Conservation (phyloP, 768 basidiomycete genomes). For the Cystobasidium onofrii region DNA sequence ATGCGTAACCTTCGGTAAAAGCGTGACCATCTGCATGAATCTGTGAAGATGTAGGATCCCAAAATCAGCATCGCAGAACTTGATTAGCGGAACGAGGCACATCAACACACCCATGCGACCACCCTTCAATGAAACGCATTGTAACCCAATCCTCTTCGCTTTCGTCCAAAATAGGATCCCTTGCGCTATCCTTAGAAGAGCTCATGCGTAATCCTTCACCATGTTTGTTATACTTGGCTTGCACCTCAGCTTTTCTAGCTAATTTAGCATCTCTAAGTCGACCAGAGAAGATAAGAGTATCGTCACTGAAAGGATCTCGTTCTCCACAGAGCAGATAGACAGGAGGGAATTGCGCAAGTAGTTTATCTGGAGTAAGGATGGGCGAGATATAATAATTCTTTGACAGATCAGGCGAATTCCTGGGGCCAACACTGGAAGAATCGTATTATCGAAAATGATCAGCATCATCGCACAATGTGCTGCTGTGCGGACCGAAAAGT, state of each 20-base stretch:
- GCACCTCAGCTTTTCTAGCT: conserved; percentile 65
- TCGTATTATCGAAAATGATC: neutral
- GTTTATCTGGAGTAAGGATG: conserved; percentile 69
- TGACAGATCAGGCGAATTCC: conserved; percentile 84
- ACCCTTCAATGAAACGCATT: conserved; percentile 66
- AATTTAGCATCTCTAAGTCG: conserved; percentile 91
- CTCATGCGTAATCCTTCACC: conserved; percentile 39
- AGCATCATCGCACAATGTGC: too few relatives aligned
- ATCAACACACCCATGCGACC: conserved; percentile 79
- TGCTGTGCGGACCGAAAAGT: too few relatives aligned
- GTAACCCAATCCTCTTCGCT: conserved; percentile 83
- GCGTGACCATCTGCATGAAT: conserved; percentile 70
- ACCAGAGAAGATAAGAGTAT: conserved; percentile 92
- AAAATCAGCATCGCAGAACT: neutral
- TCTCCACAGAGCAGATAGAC: conserved; percentile 62
- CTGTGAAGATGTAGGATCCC: neutral
- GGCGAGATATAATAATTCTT: conserved; percentile 95
- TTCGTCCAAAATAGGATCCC: conserved; percentile 51
- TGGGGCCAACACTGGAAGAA: conserved; percentile 81
- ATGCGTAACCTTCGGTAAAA: conserved; percentile 71
- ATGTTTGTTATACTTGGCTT: conserved; percentile 55
- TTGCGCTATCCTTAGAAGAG: neutral
- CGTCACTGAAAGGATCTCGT: conserved; percentile 91
- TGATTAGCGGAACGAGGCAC: neutral
- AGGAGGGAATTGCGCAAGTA: conserved; percentile 88